phyloP scores from a whole-genome alignment of 352 stramenopile species.

The Pythium guiyangense region DNA sequence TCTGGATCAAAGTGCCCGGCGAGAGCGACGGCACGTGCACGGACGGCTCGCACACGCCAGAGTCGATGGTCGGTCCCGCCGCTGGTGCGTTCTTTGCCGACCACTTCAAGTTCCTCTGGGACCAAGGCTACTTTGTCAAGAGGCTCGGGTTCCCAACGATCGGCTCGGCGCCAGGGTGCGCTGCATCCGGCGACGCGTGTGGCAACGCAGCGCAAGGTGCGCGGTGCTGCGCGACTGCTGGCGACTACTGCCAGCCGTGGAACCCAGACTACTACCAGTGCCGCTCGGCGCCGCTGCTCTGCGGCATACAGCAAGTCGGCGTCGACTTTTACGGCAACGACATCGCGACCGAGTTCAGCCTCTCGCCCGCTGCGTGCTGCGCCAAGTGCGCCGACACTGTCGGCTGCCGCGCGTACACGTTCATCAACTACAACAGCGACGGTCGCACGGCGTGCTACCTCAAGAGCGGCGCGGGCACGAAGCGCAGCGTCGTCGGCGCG shows the following conservation, averaged over 20 bases:
- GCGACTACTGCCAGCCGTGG: slow-evolving; percentile 26
- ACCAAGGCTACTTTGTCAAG: slow-evolving; percentile 60
- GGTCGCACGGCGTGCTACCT: slow-evolving; percentile 1
- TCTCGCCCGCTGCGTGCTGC: slow-evolving; percentile 10
- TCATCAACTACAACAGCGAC: slow-evolving; percentile 18
- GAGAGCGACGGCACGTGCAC: slow-evolving; percentile 60
- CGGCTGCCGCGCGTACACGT: slow-evolving; percentile 29
- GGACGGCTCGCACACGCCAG: slow-evolving; percentile 20
- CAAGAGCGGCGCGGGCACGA: not conserved
- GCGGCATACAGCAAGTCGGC: slow-evolving; percentile 6
- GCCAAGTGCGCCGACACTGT: slow-evolving; percentile 11
- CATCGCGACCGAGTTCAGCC: slow-evolving; percentile 5
- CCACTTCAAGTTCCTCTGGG: slow-evolving; percentile 50
- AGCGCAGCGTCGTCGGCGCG: not conserved
- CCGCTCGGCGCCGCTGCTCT: not conserved
- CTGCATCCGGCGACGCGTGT: not conserved
- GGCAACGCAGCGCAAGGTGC: not conserved
- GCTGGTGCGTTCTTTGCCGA: slow-evolving; percentile 57
- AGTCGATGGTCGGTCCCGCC: slow-evolving; percentile 43
- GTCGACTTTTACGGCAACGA: slow-evolving; percentile 14
- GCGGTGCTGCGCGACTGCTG: slow-evolving; percentile 2
- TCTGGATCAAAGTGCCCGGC: slow-evolving; percentile 68
- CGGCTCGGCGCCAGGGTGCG: slow-evolving; percentile 13
- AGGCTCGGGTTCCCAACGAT: slow-evolving; percentile 29
- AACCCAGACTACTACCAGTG: slow-evolving; percentile 26